Evolutionary conservation across 805 yeast genomes (phyloP).

Genomic region (Candida morakotiae): DNA sequence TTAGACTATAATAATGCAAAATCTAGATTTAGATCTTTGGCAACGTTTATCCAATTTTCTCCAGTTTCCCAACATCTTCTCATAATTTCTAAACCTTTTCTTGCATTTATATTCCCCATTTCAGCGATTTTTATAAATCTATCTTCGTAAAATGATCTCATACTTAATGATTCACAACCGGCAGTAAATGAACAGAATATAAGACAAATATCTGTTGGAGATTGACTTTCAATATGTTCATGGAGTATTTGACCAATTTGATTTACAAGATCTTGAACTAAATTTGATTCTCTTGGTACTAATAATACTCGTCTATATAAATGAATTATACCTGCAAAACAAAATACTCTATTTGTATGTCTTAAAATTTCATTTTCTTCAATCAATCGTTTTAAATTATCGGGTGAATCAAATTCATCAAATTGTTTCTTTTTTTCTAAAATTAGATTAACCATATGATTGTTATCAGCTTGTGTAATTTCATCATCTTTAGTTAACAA

Average conservation of each 20-base stretch:
- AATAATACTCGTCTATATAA: constrained; percentile 52
- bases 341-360: constrained; percentile 50
- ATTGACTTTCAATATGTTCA: constrained; percentile 37
- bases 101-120: constrained; percentile 41
- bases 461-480: constrained; percentile 19
- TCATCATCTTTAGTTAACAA: constrained; percentile 24
- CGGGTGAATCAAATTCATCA: constrained; percentile 11
- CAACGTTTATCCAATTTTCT: constrained; percentile 48
- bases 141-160: constrained; percentile 31
- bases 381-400: constrained; percentile 18
- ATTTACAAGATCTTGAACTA: constrained; percentile 46
- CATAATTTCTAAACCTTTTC: constrained; percentile 46
- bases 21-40: constrained; percentile 38
- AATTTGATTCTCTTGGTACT: constrained; percentile 40
- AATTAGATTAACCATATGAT: constrained; percentile 15
- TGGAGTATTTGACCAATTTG: constrained; percentile 36
- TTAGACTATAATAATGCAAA: constrained; percentile 37
- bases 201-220: constrained; percentile 53
- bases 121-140: constrained; percentile 40
- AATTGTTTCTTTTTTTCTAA: constrained; percentile 5
- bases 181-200: constrained; percentile 54
- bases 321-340: constrained; percentile 51
- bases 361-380: constrained; percentile 32
- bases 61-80: constrained; percentile 50
- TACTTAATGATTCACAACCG: constrained; percentile 49